Conservation (phyloP, 129 eudicot species). For the Tagetes patula region DNA sequence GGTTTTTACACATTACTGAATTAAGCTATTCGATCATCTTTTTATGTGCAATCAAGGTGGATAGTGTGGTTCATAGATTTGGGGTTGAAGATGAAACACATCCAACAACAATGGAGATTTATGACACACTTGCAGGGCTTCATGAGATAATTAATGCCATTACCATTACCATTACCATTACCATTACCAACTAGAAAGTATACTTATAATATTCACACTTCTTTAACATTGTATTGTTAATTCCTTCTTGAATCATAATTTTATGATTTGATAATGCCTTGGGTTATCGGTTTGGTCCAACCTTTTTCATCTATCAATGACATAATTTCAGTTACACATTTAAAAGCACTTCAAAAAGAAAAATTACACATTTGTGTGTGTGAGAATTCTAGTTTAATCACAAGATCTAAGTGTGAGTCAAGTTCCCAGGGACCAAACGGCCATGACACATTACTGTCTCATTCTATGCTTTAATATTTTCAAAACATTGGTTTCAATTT, state of each 20-base stretch:
- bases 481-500: no score
- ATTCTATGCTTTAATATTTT: no score
- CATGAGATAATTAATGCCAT: conserved; percentile 20
- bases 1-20: not conserved
- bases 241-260: not conserved
- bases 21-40: no score
- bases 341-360: no score
- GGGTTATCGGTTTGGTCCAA: no score
- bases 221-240: not conserved
- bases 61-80: conserved; percentile 43
- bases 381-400: no score
- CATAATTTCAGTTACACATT: no score
- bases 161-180: not conserved
- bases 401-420: no score
- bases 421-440: no score
- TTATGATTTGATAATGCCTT: not conserved
- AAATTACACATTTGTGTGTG: no score
- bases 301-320: no score
- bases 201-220: not conserved
- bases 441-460: no score
- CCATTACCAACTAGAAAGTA: conserved; percentile 15
- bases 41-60: conserved; percentile 36
- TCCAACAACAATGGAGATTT: conserved; percentile 32
- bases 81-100: conserved; percentile 54
- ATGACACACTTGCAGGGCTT: conserved; percentile 37